Percentiles rank a stretch among this genome's conserved stretches.
Conservation (phyloP, 2,329 filamentous ascomycete species). For the Microdochium bolleyi region DNA sequence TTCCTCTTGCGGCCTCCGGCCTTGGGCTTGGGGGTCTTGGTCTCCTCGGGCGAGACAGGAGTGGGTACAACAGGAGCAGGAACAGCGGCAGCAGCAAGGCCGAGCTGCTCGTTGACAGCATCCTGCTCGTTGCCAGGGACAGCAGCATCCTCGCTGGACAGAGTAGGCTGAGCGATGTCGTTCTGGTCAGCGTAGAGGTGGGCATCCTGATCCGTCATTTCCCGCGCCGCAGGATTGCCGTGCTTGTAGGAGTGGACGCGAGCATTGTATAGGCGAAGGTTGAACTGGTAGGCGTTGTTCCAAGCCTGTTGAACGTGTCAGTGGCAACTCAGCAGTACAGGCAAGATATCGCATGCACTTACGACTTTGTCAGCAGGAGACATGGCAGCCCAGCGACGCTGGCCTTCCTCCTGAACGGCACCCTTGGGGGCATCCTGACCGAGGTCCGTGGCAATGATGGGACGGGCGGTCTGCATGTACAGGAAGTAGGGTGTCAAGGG, state of each 20-base stretch:
- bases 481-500: conserved; percentile 92
- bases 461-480: conserved; percentile 82
- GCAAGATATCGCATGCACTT: conserved; percentile 10
- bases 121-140: conserved; percentile 40
- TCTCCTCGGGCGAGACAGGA: conserved; percentile 30
- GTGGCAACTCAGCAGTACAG: background rate
- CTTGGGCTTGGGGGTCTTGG: conserved; percentile 51
- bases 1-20: conserved; percentile 45
- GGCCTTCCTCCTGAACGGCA: conserved; percentile 81
- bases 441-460: conserved; percentile 72
- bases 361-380: conserved; percentile 60
- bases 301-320: conserved; percentile 33
- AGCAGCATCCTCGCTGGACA: conserved; percentile 34
- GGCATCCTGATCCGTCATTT: conserved; percentile 54
- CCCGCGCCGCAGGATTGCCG: conserved; percentile 48
- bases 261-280: conserved; percentile 57
- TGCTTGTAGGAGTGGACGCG: conserved; percentile 57
- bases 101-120: conserved; percentile 51
- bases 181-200: conserved; percentile 52
- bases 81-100: conserved; percentile 29
- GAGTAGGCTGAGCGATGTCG: conserved; percentile 43
- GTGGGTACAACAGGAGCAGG: conserved; percentile 15
- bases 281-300: conserved; percentile 62
- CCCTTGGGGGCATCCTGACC: conserved; percentile 71
- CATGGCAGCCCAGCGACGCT: conserved; percentile 79